phyloP scores from a whole-genome alignment of 257 asterid genomes.

The Plantago major region DNA sequence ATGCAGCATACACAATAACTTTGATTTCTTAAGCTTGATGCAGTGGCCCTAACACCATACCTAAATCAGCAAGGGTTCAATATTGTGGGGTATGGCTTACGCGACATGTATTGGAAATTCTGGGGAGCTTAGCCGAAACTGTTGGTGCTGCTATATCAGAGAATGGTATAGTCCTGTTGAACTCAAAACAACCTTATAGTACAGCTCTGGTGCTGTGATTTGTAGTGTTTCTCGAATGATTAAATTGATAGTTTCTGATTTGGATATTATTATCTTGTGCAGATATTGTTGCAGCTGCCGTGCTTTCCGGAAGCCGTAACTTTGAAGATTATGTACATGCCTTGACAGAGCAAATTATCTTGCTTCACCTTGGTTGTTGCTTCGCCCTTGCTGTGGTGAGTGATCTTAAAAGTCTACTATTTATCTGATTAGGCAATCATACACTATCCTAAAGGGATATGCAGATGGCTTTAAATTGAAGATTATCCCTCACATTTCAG shows the following conservation, averaged over 20 bases:
- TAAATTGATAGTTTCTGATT: conserved; percentile 9
- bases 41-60: conserved; percentile 81
- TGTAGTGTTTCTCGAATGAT: conserved; percentile 5
- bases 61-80: conserved; percentile 87
- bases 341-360: conserved; percentile 91
- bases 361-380: conserved; percentile 96
- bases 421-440: neutral
- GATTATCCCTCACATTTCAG: neutral
- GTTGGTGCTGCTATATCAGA: conserved; percentile 82
- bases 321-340: conserved; percentile 98
- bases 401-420: conserved; percentile 12
- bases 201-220: neutral
- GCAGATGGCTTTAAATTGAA: neutral
- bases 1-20: neutral
- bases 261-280: conserved; percentile 23
- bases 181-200: neutral
- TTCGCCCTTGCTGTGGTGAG: conserved; percentile 95
- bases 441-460: too few relatives aligned
- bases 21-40: conserved; percentile 22
- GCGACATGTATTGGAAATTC: conserved; percentile 94
- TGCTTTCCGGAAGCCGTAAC: conserved; percentile 91
- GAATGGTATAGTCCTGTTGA: conserved; percentile 47
- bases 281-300: conserved; percentile 96
- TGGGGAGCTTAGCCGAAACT: conserved; percentile 85
- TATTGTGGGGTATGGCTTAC: conserved; percentile 92